Evolutionary conservation across 352 stramenopile species (phyloP), one percentile per base, ranked within the genome.

Genomic region (Globisporangium rhizosaccharum): DNA sequence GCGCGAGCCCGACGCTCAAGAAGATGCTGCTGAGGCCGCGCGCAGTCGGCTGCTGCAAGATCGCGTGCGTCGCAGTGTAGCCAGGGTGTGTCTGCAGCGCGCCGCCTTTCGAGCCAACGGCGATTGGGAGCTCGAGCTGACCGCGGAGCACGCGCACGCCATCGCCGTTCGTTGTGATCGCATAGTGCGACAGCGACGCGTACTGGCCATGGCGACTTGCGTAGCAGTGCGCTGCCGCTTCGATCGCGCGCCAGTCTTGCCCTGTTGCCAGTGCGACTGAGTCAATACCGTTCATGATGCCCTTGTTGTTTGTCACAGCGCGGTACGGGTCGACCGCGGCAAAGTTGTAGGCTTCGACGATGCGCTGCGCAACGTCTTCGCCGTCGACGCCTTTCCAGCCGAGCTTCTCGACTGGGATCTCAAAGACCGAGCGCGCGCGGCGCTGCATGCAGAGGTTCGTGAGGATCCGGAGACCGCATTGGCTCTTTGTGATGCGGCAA

Each of bases 391-490:
- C 86, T 65, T 94, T 93, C 80, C 78, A 92, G 20, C 79, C 82
- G 25, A 96, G 73, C 49, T 89, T 83, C 33, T 64, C 59, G 5
- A 92, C 53, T 12, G 86, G 85, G 49, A 96, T 91, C 54, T 88
- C 75, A 49, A 92, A 93, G 26, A 48, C 63, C 33, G 83, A 61
- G 8, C 82, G 79, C 30, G 86, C 75, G 26, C 85, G 80, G 18
- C 86, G 82, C 64, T 92, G 79, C 72, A 90, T 87, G 63, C 80
- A 92, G n/a, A 96, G 73, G 42, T 96, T 96, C n/a, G 84, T 93
- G 57, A 96, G 70, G 60, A 96, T 96, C 23, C 84, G 82, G n/a
- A 96, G 75, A 7, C 86, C 86, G 55, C 70, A 81, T 54, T 60
- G 71, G 59, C 78, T 86, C 33, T 72, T 69, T 3, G 83, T 89